Evolutionary conservation across 495 filamentous ascomycete species (phyloP), one percentile per base, ranked within the genome.

Genomic region (Clohesyomyces aquaticus): DNA sequence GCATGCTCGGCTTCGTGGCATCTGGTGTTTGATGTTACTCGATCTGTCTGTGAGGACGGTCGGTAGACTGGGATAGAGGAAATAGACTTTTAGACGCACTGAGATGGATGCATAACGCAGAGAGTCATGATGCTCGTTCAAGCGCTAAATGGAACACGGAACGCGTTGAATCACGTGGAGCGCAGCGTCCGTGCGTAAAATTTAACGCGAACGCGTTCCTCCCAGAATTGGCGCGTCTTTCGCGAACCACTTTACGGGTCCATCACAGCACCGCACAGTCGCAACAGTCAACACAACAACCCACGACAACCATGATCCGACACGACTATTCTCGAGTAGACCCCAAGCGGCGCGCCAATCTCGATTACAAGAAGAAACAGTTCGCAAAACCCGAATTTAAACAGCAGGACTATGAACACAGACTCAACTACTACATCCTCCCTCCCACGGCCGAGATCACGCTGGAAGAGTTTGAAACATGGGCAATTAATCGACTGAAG

Each of bases 391-490:
- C 89, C 3, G 75, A 80, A 10, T 93, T 83, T 79, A 83, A 89
- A 77, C 82, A 88, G 64, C 79, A 86, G 46, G 80, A 90, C 28
- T 99, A 97, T 73, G 82, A 85, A 16, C 83, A 94, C 77, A 88
- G 91, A 55, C 81, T 99, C 68, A 99, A 93, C 79, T 90, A 96
- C 77, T 99, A 99, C 78, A 82, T 83, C 25, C 80, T 81, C 21
- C 93, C 95, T 28, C 95, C 95, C 0, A 96, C 91, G 1, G 88
- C 88, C 23, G 95, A 99, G 68, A 91, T 99, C 75, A 96, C 91
- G 2, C 87, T 99, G 47, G 95, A 99, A 74, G 85, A 98, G 70
- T 99, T 99, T 71, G 95, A 99, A 71, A 90, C 96, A 83, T 99
- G 95, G 95, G 95, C 93, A n/a, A 97, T 99, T 69, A 87, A 95